Percentiles rank a stretch among this genome's conserved stretches.
Conservation (phyloP, 495 filamentous ascomycete species). For the Aspergillus avenaceus region DNA sequence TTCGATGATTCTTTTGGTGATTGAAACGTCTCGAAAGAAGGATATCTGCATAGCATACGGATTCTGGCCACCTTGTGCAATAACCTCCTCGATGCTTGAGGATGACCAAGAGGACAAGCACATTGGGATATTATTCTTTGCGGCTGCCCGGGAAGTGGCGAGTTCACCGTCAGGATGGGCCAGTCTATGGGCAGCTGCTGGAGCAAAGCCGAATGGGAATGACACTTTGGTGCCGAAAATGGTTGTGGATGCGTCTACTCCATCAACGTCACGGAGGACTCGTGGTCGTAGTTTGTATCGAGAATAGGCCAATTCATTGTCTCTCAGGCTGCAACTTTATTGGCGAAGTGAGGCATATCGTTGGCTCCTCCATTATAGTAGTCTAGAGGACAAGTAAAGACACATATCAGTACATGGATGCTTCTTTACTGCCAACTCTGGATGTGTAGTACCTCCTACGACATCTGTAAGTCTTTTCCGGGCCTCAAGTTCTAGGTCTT, state of each 20-base stretch:
- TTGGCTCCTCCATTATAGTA: constrained; percentile 39
- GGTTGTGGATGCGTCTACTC: constrained; percentile 35
- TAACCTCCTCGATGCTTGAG: constrained; percentile 43
- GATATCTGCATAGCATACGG: constrained; percentile 65
- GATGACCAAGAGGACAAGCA: constrained; percentile 47
- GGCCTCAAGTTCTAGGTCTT: neutral
- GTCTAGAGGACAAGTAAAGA: constrained; percentile 8
- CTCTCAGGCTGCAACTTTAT: constrained; percentile 25
- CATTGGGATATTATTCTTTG: constrained; percentile 61
- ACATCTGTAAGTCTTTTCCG: neutral
- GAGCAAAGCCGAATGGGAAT: constrained; percentile 82
- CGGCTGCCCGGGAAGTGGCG: constrained; percentile 67
- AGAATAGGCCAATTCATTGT: constrained; percentile 40
- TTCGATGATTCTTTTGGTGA: constrained; percentile 76
- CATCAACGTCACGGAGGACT: constrained; percentile 45
- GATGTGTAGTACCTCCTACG: neutral
- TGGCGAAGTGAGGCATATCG: neutral
- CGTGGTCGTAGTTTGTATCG: constrained; percentile 47
- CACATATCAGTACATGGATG: neutral
- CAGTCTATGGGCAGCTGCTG: constrained; percentile 76
- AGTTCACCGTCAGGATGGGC: constrained; percentile 79
- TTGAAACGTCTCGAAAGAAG: constrained; percentile 77
- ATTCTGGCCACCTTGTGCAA: constrained; percentile 24
- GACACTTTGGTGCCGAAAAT: constrained; percentile 38
- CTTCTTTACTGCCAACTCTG: too few relatives aligned